Conservation (phyloP, 2,329 filamentous ascomycete species). For the Hypoxylon rubiginosum region DNA sequence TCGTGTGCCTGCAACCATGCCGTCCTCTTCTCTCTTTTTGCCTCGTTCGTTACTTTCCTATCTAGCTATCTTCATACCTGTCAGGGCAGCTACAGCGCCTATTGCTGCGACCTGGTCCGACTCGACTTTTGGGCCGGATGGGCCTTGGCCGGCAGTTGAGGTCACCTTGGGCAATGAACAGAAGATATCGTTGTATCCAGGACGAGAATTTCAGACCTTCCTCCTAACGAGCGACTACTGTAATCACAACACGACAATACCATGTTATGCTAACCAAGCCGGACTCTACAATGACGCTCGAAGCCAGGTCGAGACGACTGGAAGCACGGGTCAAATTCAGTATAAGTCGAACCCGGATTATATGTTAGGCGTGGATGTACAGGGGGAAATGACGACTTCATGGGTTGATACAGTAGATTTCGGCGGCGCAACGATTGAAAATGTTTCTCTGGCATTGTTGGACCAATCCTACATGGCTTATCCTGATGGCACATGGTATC, state of each 20-base stretch:
- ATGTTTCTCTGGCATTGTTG: conserved; percentile 48
- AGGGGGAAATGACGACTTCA: conserved; percentile 40
- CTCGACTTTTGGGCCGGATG: conserved; percentile 52
- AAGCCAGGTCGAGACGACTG: conserved; percentile 45
- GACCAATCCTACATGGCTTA: conserved; percentile 48
- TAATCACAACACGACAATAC: conserved; percentile 41
- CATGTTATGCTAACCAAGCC: conserved; percentile 47
- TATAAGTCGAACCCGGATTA: conserved; percentile 42
- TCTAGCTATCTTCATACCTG: conserved; percentile 37
- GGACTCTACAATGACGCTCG: conserved; percentile 49
- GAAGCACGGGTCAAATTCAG: conserved; percentile 44
- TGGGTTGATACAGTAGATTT: conserved; percentile 49
- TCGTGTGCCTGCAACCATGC: conserved; percentile 39
- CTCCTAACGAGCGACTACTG: conserved; percentile 51
- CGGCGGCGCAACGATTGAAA: conserved; percentile 41
- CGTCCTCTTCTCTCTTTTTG: conserved; percentile 34
- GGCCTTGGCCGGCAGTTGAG: conserved; percentile 53
- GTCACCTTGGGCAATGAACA: conserved; percentile 44
- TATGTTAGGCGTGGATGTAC: conserved; percentile 47
- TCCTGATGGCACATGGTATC: conserved; percentile 49
- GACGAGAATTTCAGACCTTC: conserved; percentile 47
- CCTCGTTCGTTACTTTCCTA: conserved; percentile 46
- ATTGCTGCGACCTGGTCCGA: conserved; percentile 49
- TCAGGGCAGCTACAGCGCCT: conserved; percentile 31
- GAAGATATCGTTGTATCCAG: conserved; percentile 50